Evolutionary conservation across 495 filamentous ascomycete species (phyloP).

Genomic region (Pyrenula massariospora): DNA sequence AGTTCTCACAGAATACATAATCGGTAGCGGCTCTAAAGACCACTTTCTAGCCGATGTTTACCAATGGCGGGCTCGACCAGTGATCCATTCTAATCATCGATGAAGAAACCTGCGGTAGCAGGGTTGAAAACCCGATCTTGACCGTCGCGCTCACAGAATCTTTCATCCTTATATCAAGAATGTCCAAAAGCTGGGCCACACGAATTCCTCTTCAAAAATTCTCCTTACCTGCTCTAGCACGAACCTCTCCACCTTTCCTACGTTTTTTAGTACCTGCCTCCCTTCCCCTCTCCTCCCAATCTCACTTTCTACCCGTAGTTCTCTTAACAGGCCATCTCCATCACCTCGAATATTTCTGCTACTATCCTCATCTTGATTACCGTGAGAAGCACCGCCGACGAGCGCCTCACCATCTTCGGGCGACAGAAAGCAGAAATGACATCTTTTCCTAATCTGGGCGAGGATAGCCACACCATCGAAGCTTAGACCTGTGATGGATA

Average conservation of each 20-base stretch:
- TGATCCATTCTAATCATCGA: too few species aligned
- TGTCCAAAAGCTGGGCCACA: constrained; percentile 97
- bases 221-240: constrained; percentile 90
- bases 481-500: constrained; percentile 86
- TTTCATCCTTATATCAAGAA: constrained; percentile 72
- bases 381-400: constrained; percentile 29
- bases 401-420: constrained; percentile 69
- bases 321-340: constrained; percentile 63
- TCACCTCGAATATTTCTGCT: constrained; percentile 10
- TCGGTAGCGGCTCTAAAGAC: too few species aligned
- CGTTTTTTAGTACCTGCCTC: constrained; percentile 92
- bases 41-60: too few species aligned
- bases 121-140: too few species aligned
- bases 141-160: too few species aligned
- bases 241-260: constrained; percentile 96
- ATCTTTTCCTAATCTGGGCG: constrained; percentile 69
- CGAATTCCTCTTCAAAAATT: constrained; percentile 97
- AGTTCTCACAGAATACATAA: too few species aligned
- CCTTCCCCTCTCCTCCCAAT: constrained; percentile 85
- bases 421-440: constrained; percentile 84
- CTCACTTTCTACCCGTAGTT: constrained; percentile 93
- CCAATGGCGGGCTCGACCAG: too few species aligned
- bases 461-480: constrained; percentile 91
- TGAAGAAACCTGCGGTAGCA: too few species aligned
- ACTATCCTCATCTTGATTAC: constrained; percentile 11